Evolutionary conservation across 495 filamentous ascomycete species (phyloP).

Genomic region (Hypomontagnella monticulosa): DNA sequence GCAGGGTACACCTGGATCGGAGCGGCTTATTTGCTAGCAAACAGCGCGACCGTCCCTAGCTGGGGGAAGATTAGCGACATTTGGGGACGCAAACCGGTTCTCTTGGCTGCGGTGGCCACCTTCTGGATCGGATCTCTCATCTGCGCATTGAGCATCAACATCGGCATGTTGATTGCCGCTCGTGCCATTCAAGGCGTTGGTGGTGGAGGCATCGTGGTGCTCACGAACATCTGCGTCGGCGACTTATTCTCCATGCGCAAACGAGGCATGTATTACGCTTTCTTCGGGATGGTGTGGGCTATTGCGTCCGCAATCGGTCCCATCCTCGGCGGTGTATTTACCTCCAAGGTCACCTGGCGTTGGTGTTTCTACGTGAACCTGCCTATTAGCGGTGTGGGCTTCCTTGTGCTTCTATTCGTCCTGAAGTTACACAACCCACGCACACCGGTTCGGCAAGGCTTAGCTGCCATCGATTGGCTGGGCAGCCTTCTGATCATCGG

Average conservation of each 20-base stretch:
- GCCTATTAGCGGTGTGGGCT: constrained; percentile 72
- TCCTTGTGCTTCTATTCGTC: constrained; percentile 72
- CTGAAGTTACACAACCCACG: constrained; percentile 77
- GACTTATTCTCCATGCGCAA: constrained; percentile 75
- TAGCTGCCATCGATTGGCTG: constrained; percentile 78
- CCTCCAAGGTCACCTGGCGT: constrained; percentile 53
- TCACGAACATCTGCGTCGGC: constrained; percentile 82
- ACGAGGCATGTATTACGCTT: constrained; percentile 68
- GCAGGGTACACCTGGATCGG: constrained; percentile 80
- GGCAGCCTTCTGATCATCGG: constrained; percentile 74
- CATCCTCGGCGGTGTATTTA: constrained; percentile 79
- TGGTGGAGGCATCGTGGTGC: constrained; percentile 78
- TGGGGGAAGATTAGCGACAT: constrained; percentile 87
- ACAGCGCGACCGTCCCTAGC: constrained; percentile 72
- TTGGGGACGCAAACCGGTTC: constrained; percentile 81
- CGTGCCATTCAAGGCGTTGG: constrained; percentile 82
- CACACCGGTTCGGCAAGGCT: constrained; percentile 70
- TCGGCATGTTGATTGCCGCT: constrained; percentile 78
- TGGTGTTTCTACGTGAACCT: constrained; percentile 56
- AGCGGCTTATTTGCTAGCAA: constrained; percentile 71
- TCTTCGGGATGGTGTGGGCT: constrained; percentile 75
- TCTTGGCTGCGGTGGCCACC: constrained; percentile 72
- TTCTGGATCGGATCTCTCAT: constrained; percentile 82
- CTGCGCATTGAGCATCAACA: constrained; percentile 70
- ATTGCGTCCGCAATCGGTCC: constrained; percentile 76